Conservation (phyloP, 768 basidiomycete species). For the Cantharellus anzutake region DNA sequence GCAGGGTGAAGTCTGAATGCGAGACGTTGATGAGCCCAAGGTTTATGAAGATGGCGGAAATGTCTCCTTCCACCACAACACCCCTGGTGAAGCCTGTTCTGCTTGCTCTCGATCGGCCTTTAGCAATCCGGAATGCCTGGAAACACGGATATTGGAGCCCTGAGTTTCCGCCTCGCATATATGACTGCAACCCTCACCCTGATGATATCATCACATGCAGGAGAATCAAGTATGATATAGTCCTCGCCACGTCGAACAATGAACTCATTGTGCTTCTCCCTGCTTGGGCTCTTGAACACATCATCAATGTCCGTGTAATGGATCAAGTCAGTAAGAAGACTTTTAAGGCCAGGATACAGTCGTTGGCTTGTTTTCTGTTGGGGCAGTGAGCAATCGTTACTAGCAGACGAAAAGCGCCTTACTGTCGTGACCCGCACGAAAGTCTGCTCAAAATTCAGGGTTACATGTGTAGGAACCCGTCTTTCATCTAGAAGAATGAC, state of each 20-base stretch:
- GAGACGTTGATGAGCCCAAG: slow-evolving; percentile 67
- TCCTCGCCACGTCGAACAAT: slow-evolving; percentile 57
- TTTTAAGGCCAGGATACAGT: slow-evolving; percentile 33
- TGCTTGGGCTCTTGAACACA: slow-evolving; percentile 41
- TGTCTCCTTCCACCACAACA: slow-evolving; percentile 62
- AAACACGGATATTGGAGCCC: background rate
- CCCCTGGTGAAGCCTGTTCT: slow-evolving; percentile 34
- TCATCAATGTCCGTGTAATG: slow-evolving; percentile 69
- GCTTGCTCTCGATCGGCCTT: slow-evolving; percentile 40
- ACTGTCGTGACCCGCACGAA: slow-evolving; percentile 67
- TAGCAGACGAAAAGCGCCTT: slow-evolving; percentile 12
- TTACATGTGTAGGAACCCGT: background rate
- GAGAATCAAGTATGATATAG: slow-evolving; percentile 26
- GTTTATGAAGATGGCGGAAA: slow-evolving; percentile 73
- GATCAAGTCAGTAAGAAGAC: slow-evolving; percentile 54
- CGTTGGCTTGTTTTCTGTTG: slow-evolving; percentile 43
- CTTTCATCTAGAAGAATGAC: background rate
- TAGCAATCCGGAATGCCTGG: slow-evolving; percentile 58
- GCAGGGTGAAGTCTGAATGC: slow-evolving; percentile 53
- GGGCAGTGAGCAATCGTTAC: background rate
- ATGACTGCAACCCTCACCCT: background rate
- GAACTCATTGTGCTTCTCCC: slow-evolving; percentile 54
- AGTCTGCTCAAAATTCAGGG: slow-evolving; percentile 13
- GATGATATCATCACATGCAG: background rate
- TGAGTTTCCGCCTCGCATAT: no score